A percentile compares a stretch with the other conserved stretches of the same genome.
phyloP scores from a whole-genome alignment of 192 early-diverging fungal genomes.

The Piromyces sp. region DNA sequence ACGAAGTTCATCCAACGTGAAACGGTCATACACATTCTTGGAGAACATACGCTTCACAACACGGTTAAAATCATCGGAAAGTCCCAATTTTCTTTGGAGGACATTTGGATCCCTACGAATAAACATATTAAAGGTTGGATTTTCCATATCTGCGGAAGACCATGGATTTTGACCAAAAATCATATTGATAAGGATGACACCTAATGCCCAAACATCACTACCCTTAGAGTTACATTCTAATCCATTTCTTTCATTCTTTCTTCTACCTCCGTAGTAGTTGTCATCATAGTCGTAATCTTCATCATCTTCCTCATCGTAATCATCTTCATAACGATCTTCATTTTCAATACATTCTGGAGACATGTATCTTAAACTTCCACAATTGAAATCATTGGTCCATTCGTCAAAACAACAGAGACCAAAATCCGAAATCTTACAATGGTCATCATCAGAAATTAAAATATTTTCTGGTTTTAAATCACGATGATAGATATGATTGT shows the following conservation, averaged over 20 bases:
- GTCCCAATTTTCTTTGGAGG: neutral
- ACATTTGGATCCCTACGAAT: neutral
- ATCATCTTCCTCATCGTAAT: neutral
- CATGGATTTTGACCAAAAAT: neutral
- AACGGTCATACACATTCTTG: neutral
- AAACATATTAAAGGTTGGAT: neutral
- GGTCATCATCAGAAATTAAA: neutral
- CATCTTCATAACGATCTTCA: neutral
- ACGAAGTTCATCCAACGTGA: neutral
- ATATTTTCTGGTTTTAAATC: constrained; percentile 72
- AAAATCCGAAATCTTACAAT: neutral
- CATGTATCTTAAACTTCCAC: constrained; percentile 76
- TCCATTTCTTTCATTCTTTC: neutral
- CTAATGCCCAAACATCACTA: neutral
- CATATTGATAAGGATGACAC: neutral
- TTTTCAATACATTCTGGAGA: constrained; percentile 38
- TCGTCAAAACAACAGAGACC: constrained; percentile 22
- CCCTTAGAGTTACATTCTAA: neutral
- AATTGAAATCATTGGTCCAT: constrained; percentile 64
- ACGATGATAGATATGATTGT: constrained; percentile 67
- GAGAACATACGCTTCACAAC: neutral
- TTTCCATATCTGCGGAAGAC: neutral
- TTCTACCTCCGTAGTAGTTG: neutral
- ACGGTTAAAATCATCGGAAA: neutral
- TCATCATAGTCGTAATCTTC: neutral